phyloP scores from a whole-genome alignment of 768 basidiomycete genomes.

The Boletus bicolor region DNA sequence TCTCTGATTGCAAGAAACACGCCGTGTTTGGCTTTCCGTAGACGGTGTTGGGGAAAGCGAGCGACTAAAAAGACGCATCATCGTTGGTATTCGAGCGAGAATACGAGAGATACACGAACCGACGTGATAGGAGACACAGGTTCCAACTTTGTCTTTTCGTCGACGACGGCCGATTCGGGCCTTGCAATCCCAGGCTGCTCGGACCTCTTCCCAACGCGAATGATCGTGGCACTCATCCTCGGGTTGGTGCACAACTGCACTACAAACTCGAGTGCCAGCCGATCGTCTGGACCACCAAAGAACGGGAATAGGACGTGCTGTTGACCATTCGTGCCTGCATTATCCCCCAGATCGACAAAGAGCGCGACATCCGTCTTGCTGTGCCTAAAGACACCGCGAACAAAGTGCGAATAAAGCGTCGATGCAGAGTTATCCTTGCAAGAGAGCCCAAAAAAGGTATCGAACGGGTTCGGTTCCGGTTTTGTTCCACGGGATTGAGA shows the following conservation, averaged over 20 bases:
- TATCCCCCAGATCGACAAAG: constrained; percentile 69
- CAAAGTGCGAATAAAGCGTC: constrained; percentile 74
- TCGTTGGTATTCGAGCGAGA: background rate
- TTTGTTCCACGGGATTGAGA: constrained; percentile 13
- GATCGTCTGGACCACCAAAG: constrained; percentile 93
- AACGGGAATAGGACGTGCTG: constrained; percentile 84
- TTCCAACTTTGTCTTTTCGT: constrained; percentile 41
- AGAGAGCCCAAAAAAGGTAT: constrained; percentile 64
- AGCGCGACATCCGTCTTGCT: constrained; percentile 76
- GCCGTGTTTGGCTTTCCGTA: constrained; percentile 66
- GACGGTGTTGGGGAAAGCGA: constrained; percentile 62
- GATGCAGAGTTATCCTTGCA: constrained; percentile 49
- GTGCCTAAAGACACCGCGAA: constrained; percentile 76
- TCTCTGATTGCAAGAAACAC: constrained; percentile 68
- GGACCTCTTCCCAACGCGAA: constrained; percentile 50
- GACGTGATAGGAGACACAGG: background rate
- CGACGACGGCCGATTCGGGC: constrained; percentile 53
- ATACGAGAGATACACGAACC: constrained; percentile 9
- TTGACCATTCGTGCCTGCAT: constrained; percentile 24
- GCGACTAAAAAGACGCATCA: constrained; percentile 33
- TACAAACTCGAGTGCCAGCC: constrained; percentile 76
- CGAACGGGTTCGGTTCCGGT: constrained; percentile 61
- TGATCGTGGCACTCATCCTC: constrained; percentile 65
- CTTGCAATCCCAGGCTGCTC: constrained; percentile 48
- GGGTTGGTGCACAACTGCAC: constrained; percentile 72